A percentile compares a stretch with the other conserved stretches of the same genome.
Conservation (phyloP, 441 rosid species). For the Theobroma grandiflorum region DNA sequence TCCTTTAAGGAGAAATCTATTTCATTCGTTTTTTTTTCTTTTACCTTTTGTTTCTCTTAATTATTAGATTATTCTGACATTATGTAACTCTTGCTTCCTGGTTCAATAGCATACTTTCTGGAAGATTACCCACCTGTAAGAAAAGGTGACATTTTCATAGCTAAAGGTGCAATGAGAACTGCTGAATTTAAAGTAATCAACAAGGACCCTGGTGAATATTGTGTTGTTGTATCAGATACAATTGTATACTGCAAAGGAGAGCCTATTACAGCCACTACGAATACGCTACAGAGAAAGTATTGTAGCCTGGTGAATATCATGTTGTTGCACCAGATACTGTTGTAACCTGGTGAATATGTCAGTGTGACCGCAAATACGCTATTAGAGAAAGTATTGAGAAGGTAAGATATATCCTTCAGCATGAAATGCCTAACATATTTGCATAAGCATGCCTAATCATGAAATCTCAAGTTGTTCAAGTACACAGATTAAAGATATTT, state of each 20-base stretch:
- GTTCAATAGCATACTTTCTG: conserved; percentile 42
- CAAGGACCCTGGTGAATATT: conserved; percentile 50
- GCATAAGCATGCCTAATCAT: too few relatives aligned
- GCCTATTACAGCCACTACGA: conserved; percentile 27
- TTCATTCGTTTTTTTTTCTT: neutral
- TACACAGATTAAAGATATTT: too few relatives aligned
- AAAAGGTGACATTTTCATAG: conserved; percentile 51
- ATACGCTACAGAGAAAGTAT: too few relatives aligned
- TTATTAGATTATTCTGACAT: neutral
- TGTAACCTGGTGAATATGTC: too few relatives aligned
- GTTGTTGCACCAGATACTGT: too few relatives aligned
- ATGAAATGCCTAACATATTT: too few relatives aligned
- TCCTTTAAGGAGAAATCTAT: neutral
- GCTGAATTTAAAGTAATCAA: conserved; percentile 55
- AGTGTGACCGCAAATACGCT: too few relatives aligned
- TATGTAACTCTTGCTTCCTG: neutral
- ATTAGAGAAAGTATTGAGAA: too few relatives aligned
- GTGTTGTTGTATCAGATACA: conserved; percentile 50
- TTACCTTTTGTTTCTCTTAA: neutral
- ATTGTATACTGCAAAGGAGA: conserved; percentile 48
- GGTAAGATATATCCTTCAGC: too few relatives aligned
- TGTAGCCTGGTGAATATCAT: too few relatives aligned
- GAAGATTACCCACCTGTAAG: conserved; percentile 48
- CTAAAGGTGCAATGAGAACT: conserved; percentile 54
- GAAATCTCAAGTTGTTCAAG: too few relatives aligned